Base-by-base conservation (phyloP, 2,329 filamentous ascomycete genomes). In the Diaporthe humulicola region DNA sequence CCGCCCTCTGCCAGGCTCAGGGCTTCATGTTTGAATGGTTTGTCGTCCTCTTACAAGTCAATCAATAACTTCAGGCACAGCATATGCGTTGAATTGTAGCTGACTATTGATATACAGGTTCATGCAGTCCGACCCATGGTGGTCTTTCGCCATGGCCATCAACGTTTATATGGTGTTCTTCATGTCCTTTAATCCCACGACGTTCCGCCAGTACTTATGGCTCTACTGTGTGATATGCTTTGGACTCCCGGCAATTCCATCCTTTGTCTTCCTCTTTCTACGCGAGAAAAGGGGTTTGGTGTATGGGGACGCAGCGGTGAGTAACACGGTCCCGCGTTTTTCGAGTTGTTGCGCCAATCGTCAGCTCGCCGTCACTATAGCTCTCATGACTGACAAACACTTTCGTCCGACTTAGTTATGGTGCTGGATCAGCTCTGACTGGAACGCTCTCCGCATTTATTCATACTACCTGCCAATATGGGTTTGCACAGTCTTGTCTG, bases 101-200 rank as follows among this genome's bases (percentile, higher is more conserved):
- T 64, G 15, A 64, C 10, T 17, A 25, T 15, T 56, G n/a, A 7
- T 33, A n/a, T 15, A 14, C 76, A 94, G 92, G 90, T 95, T 95
- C 82, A 93, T 94, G 90, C 92, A 93, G 77, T 93, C 92, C 7
- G 93, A 95, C 82, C 91, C 92, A 0, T 89, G 93, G 84, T 95
- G 92, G 93, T 94, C 93, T 0, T 89, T 95, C 71, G 93, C 93
- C 77, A 96, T 97, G 94, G 93, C 94, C 4, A 87, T 93, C 80
- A 97, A 96, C 79, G 94, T 96, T 76, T 94, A 93, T 79, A 88
- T 96, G 70, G 90, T 91, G 74, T 91, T 91, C 81, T 91, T 91
- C 82, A 88, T 88, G 77, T 86, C 88, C n/a, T 87, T 88, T 64
- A 90, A 86, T 61, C 89, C 90, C 0, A 92, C 92, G 10, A 92